Conservation (phyloP, 2,329 filamentous ascomycete genomes). For the Delphinella strobiligena region DNA sequence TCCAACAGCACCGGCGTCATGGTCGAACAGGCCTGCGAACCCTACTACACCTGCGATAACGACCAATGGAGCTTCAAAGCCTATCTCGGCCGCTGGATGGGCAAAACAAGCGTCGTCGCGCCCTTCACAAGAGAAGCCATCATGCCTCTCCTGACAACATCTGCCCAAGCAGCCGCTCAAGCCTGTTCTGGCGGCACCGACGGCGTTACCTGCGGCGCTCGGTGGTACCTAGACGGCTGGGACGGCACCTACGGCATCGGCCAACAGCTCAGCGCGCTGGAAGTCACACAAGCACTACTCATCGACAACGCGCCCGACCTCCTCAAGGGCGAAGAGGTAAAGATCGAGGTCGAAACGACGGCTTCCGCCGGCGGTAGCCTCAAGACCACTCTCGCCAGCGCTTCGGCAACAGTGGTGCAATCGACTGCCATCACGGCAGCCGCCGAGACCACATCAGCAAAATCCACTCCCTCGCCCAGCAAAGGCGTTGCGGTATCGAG, state of each 20-base stretch:
- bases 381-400: neutral
- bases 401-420: neutral
- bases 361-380: neutral
- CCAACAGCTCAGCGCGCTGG: constrained; percentile 32
- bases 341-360: constrained; percentile 3
- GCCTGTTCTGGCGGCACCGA: constrained; percentile 30
- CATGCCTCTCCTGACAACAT: constrained; percentile 25
- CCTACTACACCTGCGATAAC: constrained; percentile 43
- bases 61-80: constrained; percentile 69
- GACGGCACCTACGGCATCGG: constrained; percentile 31
- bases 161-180: constrained; percentile 30
- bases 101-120: constrained; percentile 31
- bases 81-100: constrained; percentile 55
- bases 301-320: constrained; percentile 7
- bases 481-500: too few species aligned
- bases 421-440: too few species aligned
- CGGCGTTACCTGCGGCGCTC: constrained; percentile 30
- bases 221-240: constrained; percentile 32
- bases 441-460: too few species aligned
- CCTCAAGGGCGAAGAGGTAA: constrained; percentile 1
- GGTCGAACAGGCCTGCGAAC: constrained; percentile 56
- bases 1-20: constrained; percentile 43
- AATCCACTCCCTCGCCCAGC: too few species aligned
- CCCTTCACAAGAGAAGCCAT: constrained; percentile 29
- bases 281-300: constrained; percentile 32